Base-by-base conservation (phyloP, 2,329 filamentous ascomycete species). In the Phaeosphaeriaceae sp. region DNA sequence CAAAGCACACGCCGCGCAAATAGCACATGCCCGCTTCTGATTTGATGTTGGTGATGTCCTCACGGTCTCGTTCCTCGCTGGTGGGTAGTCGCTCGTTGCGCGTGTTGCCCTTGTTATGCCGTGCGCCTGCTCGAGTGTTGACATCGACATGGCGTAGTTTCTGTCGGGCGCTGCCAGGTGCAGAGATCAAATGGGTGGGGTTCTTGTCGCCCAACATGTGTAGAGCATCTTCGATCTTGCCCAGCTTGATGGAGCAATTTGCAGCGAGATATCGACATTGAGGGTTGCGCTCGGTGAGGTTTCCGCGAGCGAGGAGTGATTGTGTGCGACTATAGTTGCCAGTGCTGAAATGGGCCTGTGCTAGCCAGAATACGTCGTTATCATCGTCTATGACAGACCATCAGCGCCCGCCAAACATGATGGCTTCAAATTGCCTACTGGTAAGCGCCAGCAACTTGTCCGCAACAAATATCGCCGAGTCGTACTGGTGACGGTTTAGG, bases 21-120 rank as follows among this genome's bases (percentile, higher is more conserved):
- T 96, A 96, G 77, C 94, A 99, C 92, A 99, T 99, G 67, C 89
- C 91, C 0, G 94, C 94, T 76, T 99, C 93, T 64, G 94, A 96
- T 51, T 90, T 87, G 50, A 96, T 80, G 68, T 88, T 90, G 34
- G 83, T 84, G 7, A 83, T 80, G 58, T 93, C 88, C 60, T 93
- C 90, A 45, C 84, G 74, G 44, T 86, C 84, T 47, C 83, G 75
- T 66, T 87, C 80, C 67, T 87, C 85, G 57, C 79, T 82, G 35
- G 81, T 78, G 52, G 86, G 83, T 20, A 77, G 74, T 17, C 83
- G 74, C 35, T 83, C 81, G 45, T 72, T 76, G 48, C 78, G 76
- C 32, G 75, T 71, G 3, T 67, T 73, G 38, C 65, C 73, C 68
- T 79, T 83, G 54, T 60, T 65, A 58, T 72, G 66, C 34, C 66